Evolutionary conservation across 164 flowering plant species (phyloP).

Genomic region (Vitis vinifera): DNA sequence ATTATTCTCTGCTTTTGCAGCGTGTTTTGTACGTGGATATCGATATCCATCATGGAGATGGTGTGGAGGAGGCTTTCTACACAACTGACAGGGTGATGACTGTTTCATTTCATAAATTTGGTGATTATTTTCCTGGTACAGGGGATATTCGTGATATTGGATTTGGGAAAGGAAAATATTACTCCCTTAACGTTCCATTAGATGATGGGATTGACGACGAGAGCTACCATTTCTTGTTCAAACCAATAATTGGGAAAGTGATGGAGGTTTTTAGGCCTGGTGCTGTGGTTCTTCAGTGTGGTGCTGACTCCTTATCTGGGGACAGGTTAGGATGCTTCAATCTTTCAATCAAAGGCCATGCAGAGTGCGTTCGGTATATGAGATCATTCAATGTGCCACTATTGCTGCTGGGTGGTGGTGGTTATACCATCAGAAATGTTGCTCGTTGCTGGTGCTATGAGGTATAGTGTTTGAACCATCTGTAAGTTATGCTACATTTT

Average conservation of each 20-base stretch:
- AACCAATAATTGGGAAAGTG: constrained; percentile 19
- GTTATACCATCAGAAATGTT: constrained; percentile 80
- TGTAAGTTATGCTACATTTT: not conserved
- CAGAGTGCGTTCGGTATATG: constrained; percentile 75
- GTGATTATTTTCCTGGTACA: constrained; percentile 57
- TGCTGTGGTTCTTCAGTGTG: constrained; percentile 2
- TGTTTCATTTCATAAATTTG: constrained; percentile 52
- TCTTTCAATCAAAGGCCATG: constrained; percentile 13
- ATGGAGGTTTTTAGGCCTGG: constrained; percentile 12
- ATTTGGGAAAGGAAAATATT: constrained; percentile 37
- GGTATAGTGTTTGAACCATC: constrained; percentile 26
- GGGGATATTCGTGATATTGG: constrained; percentile 49
- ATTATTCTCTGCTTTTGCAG: constrained; percentile 16
- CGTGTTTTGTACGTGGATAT: constrained; percentile 47
- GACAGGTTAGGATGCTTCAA: not conserved
- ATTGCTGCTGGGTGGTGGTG: constrained; percentile 74
- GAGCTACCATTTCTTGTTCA: constrained; percentile 40
- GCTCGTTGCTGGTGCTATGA: constrained; percentile 90
- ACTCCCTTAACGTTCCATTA: constrained; percentile 47
- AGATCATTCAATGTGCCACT: constrained; percentile 81
- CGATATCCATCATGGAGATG: constrained; percentile 49
- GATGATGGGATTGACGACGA: constrained; percentile 48
- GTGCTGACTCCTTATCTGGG: constrained; percentile 2
- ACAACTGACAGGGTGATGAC: constrained; percentile 51
- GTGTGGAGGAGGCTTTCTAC: constrained; percentile 49